Evolutionary conservation across 208 protist species (phyloP).

Genomic region (Entamoeba moshkovskii): DNA sequence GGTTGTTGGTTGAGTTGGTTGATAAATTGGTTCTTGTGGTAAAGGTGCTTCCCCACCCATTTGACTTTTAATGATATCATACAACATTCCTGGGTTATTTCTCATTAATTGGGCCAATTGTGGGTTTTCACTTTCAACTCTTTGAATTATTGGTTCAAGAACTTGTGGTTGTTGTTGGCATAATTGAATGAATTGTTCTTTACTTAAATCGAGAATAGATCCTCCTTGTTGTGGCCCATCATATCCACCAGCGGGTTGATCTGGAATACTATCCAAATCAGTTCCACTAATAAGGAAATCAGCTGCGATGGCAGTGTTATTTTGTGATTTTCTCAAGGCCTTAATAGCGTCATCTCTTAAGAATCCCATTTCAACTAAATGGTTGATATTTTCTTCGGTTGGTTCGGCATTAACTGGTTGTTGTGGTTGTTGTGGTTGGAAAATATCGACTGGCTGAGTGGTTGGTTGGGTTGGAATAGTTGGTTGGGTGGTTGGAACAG

Average conservation of each 20-base stretch:
- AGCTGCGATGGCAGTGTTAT: not conserved
- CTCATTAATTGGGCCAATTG: not conserved
- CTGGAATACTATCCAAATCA: not conserved
- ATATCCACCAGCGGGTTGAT: not conserved
- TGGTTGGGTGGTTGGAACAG: not conserved
- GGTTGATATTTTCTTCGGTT: not conserved
- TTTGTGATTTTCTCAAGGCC: not conserved
- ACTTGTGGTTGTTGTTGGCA: not conserved
- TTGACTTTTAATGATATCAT: not conserved
- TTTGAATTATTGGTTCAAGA: not conserved
- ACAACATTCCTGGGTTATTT: not conserved
- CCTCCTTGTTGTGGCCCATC: not conserved
- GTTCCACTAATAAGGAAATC: not conserved
- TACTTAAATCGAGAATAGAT: not conserved
- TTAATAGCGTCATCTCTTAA: not conserved
- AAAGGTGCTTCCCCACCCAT: not conserved
- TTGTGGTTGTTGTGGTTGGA: not conserved
- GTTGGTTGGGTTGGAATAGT: not conserved
- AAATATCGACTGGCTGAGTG: not conserved
- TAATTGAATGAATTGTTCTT: not conserved
- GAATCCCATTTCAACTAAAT: not conserved
- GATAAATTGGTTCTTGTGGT: not conserved
- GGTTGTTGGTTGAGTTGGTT: not conserved
- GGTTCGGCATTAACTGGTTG: not conserved
- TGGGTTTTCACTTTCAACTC: not conserved